Evolutionary conservation across 2,329 filamentous ascomycete species (phyloP).

Genomic region (Penicillium freii): DNA sequence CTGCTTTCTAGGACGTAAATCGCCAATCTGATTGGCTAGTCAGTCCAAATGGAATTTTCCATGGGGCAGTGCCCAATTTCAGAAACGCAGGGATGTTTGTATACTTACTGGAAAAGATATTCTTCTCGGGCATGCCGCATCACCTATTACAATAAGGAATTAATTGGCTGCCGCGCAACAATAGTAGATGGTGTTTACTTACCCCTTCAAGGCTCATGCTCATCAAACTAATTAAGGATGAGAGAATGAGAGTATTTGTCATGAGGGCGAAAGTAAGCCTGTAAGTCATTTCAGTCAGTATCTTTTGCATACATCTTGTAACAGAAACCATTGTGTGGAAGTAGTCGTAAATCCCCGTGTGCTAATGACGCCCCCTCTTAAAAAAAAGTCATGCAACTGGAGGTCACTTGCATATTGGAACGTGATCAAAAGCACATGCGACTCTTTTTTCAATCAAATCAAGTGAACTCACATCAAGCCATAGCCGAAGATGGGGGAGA

Average conservation of each 20-base stretch:
- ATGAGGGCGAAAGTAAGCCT: constrained; percentile 60
- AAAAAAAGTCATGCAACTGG: background rate
- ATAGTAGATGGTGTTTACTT: constrained; percentile 29
- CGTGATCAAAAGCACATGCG: constrained; percentile 39
- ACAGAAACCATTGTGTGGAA: constrained; percentile 16
- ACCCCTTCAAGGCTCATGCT: constrained; percentile 58
- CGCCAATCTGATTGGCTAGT: constrained; percentile 35
- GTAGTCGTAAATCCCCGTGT: constrained; percentile 10
- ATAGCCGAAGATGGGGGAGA: constrained; percentile 42
- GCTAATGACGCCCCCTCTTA: background rate
- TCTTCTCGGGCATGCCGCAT: constrained; percentile 62
- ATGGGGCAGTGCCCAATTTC: background rate
- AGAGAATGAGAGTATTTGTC: constrained; percentile 61
- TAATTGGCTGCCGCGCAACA: background rate
- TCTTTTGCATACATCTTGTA: background rate
- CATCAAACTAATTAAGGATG: constrained; percentile 58
- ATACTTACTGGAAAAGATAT: constrained; percentile 57
- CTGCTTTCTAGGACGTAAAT: constrained; percentile 48
- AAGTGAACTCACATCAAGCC: constrained; percentile 38
- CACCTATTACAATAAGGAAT: constrained; percentile 43
- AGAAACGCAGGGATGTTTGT: background rate
- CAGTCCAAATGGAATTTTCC: constrained; percentile 3
- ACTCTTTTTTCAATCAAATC: constrained; percentile 16
- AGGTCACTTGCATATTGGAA: constrained; percentile 23
- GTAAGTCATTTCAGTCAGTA: constrained; percentile 15